Base-by-base conservation (phyloP, 768 basidiomycete genomes). In the Rickenella mellea region DNA sequence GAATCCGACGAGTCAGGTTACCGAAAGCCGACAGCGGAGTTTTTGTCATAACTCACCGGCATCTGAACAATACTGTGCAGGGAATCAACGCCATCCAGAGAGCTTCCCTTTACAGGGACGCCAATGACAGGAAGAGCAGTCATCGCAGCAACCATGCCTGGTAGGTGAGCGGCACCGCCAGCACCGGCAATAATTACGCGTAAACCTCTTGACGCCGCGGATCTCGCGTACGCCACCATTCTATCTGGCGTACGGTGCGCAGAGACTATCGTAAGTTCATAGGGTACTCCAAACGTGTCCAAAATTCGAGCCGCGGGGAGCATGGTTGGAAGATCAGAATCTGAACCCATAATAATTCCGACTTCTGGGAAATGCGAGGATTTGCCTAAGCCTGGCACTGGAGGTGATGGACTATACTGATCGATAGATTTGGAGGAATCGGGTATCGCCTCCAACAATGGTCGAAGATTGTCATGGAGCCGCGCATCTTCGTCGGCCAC, bases 71-170 rank as follows among this genome's bases (percentile, higher is more conserved):
- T 98, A 57, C 87, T 92, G 55, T 96, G 80, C 52, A 99, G 62
- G n/a, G 90, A 91, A 62, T 98, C 96, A 1, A 99, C 90, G 0
- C 96, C 96, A 58, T 96, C 93, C 10, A 98, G 69, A 0, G 80
- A 73, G 58, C 89, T 91, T 9, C 89, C 93, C 58, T 92, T 96
- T 43, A 99, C 96, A 2, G 96, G 96, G 0, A 99, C 96, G 10
- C 96, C 94, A 25, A 99, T 77, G 0, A 99, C 90, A 0, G 96
- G 94, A 40, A 98, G 59, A 2, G 80, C 69, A 0, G 92, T 94
- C 83, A 96, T 80, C 15, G 88, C 83, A 4, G 94, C 96, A 1
- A 97, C 90, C 96, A 99, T 99, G 0, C 96, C 96, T 0, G 96
- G 96, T 1, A 99, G 65, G 65, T 99, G 96, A 4, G 94, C 96